These are phyloP conservation scores for Xylariaceae sp. DNA, from an alignment of 2,329 filamentous ascomycete genomes.

Conservation along the genomic window DNA sequence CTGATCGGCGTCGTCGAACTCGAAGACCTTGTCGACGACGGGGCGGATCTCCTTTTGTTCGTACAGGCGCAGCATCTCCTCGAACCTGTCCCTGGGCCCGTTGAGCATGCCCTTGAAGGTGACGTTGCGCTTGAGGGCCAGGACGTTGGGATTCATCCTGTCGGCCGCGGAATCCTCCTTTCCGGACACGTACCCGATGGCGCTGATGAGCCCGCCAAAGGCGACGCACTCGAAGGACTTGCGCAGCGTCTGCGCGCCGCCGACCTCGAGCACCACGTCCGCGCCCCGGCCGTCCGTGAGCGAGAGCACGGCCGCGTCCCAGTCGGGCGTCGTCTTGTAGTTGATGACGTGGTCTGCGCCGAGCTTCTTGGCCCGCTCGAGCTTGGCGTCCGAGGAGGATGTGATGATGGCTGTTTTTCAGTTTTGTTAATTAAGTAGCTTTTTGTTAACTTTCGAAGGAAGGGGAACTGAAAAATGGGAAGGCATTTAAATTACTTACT, in stretches of 20 bases:
- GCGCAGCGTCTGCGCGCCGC: constrained; percentile 45
- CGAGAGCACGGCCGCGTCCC: constrained; percentile 44
- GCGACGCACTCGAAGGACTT: constrained; percentile 49
- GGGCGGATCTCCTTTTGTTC: constrained; percentile 40
- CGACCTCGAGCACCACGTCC: constrained; percentile 52
- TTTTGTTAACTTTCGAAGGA: not conserved
- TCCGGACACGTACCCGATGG: constrained; percentile 38
- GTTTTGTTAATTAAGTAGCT: not conserved
- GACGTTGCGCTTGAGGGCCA: constrained; percentile 33
- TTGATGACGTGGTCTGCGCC: constrained; percentile 51
- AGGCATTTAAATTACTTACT: constrained; percentile 33
- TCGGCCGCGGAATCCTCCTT: constrained; percentile 41
- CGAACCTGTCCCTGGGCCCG: constrained; percentile 51
- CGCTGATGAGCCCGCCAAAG: constrained; percentile 49
- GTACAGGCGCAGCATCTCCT: constrained; percentile 49
- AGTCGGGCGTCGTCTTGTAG: constrained; percentile 47
- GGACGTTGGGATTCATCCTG: constrained; percentile 50
- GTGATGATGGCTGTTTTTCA: constrained; percentile 20
- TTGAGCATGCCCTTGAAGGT: constrained; percentile 48
- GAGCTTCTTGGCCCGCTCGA: constrained; percentile 40
- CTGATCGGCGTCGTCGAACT: constrained; percentile 40
- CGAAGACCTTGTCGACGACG: constrained; percentile 43
- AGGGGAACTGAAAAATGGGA: not conserved
- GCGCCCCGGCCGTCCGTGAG: constrained; percentile 42
- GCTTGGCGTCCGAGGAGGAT: constrained; percentile 44